These are phyloP conservation scores for Gossypium ekmanianum DNA, from an alignment of 345 rosid species.

Conservation along the genomic window DNA sequence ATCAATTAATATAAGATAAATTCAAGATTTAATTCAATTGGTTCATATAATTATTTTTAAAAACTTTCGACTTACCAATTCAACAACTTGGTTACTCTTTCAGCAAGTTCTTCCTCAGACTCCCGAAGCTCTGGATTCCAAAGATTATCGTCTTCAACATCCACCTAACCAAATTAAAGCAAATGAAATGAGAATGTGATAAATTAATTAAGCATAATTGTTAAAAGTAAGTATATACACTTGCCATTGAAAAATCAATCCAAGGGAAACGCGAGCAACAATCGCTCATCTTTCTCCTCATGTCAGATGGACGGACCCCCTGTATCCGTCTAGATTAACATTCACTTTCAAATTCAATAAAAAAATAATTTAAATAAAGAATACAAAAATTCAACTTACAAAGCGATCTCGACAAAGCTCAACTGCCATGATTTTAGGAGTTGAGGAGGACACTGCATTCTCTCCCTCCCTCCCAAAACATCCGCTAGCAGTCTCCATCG, in stretches of 20 bases:
- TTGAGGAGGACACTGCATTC: neutral
- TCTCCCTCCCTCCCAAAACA: slow-evolving; percentile 30
- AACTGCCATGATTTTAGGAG: slow-evolving; percentile 46
- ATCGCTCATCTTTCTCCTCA: slow-evolving; percentile 56
- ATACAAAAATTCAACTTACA: slow-evolving; percentile 27
- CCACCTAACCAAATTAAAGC: slow-evolving; percentile 37
- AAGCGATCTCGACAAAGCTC: slow-evolving; percentile 71
- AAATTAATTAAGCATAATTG: too few relatives aligned
- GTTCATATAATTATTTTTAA: neutral
- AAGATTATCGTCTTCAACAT: slow-evolving; percentile 54
- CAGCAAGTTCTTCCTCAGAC: slow-evolving; percentile 44
- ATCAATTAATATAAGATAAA: neutral
- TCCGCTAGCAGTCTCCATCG: slow-evolving; percentile 70
- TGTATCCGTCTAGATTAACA: slow-evolving; percentile 2
- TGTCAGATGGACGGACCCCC: slow-evolving; percentile 88
- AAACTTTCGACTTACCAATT: slow-evolving; percentile 35
- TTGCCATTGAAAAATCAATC: slow-evolving; percentile 70
- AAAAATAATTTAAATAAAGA: too few relatives aligned
- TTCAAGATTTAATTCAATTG: neutral
- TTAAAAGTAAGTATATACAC: slow-evolving; percentile 13
- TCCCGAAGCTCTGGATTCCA: slow-evolving; percentile 60
- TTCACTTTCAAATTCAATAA: too few relatives aligned
- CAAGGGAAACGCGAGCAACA: slow-evolving; percentile 62
- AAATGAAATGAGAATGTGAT: too few relatives aligned
- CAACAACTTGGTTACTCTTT: slow-evolving; percentile 51